Evolutionary conservation across 2,329 filamentous ascomycete species (phyloP).

Genomic region (Verticillium nubilum): DNA sequence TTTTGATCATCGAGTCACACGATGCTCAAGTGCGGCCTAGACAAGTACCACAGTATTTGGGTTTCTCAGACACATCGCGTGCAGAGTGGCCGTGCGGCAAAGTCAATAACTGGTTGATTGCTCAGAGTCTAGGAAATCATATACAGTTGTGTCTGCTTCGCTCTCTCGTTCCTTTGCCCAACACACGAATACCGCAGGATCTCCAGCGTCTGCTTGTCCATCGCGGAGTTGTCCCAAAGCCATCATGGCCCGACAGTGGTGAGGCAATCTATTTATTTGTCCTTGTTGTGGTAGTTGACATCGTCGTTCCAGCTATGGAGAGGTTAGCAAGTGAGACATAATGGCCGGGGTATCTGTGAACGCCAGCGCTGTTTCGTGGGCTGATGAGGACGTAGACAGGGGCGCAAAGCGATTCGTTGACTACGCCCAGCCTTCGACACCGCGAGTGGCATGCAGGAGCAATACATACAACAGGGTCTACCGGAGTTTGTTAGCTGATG

Average conservation of each 20-base stretch:
- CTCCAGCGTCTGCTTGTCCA: not conserved
- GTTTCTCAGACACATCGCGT: no score
- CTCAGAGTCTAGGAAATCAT: conserved; percentile 19
- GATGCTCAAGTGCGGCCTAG: no score
- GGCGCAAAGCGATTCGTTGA: not conserved
- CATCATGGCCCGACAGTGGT: not conserved
- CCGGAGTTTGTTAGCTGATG: not conserved
- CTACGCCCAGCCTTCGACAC: no score
- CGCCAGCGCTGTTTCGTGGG: no score
- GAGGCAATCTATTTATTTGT: conserved; percentile 49
- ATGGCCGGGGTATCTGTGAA: not conserved
- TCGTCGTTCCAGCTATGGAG: conserved; percentile 76
- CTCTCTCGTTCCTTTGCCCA: not conserved
- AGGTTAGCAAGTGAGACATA: conserved; percentile 12
- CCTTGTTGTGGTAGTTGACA: conserved; percentile 97
- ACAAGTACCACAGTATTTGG: no score
- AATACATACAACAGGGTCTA: conserved; percentile 62
- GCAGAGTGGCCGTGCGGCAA: not conserved
- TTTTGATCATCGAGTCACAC: no score
- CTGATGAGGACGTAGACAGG: not conserved
- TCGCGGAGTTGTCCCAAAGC: not conserved
- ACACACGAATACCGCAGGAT: not conserved
- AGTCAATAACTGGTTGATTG: conserved; percentile 9
- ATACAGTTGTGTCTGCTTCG: not conserved
- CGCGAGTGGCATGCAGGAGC: not conserved